phyloP scores from a whole-genome alignment of 1,139 yeast species.

The Candida sp. region DNA sequence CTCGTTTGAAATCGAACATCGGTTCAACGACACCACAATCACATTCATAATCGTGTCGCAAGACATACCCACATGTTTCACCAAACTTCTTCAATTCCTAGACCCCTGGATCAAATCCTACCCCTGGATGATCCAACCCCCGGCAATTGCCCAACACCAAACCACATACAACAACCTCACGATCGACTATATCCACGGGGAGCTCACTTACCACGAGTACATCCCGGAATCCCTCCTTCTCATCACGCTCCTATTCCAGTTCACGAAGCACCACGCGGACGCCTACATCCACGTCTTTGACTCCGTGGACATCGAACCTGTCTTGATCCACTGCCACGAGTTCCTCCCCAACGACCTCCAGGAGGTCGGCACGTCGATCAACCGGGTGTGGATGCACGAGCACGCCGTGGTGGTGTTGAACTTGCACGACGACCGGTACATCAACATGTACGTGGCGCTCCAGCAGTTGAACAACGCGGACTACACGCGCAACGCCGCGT shows the following conservation, averaged over 20 bases:
- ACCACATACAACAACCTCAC: slow-evolving; percentile 6
- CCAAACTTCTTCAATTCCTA: slow-evolving; percentile 9
- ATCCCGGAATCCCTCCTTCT: slow-evolving; percentile 52
- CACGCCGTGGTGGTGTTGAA: slow-evolving; percentile 32
- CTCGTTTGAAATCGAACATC: slow-evolving; percentile 9
- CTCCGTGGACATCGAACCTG: slow-evolving; percentile 55
- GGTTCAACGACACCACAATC: slow-evolving; percentile 10
- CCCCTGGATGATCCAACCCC: slow-evolving; percentile 16
- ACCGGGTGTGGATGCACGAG: slow-evolving; percentile 49
- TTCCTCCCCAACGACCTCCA: slow-evolving; percentile 45
- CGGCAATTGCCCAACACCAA: slow-evolving; percentile 3
- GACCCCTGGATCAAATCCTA: slow-evolving; percentile 13
- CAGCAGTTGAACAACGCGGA: slow-evolving; percentile 26
- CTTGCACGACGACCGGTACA: slow-evolving; percentile 25
- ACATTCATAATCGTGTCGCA: slow-evolving; percentile 13
- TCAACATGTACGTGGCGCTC: slow-evolving; percentile 34
- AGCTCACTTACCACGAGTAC: slow-evolving; percentile 45
- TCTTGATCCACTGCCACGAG: slow-evolving; percentile 54
- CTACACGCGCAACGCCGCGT: slow-evolving; percentile 20
- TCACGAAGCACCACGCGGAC: slow-evolving; percentile 29
- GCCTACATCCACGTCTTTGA: slow-evolving; percentile 54
- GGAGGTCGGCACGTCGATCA: slow-evolving; percentile 38
- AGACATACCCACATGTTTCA: slow-evolving; percentile 7
- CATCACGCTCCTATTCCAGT: slow-evolving; percentile 38
- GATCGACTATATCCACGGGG: slow-evolving; percentile 42